Conservation (phyloP, 306 rosid genomes). For the Medicago arabica region DNA sequence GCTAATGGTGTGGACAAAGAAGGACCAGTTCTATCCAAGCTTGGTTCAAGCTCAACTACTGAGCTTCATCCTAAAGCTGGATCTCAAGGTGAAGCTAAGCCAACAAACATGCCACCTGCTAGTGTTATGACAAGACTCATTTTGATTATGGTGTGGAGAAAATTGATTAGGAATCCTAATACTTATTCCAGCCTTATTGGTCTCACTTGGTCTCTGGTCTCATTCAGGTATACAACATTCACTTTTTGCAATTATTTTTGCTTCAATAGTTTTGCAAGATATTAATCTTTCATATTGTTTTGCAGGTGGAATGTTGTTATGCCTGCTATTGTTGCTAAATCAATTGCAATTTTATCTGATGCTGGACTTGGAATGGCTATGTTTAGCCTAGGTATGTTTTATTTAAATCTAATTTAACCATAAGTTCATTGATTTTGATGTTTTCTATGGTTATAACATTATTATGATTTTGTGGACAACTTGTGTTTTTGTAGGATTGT, state of each 20-base stretch:
- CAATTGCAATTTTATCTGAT: slow-evolving; percentile 74
- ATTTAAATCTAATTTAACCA: neutral
- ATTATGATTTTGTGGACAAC: too few relatives aligned
- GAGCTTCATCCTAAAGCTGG: slow-evolving; percentile 76
- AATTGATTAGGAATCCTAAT: slow-evolving; percentile 80
- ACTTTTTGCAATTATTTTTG: neutral
- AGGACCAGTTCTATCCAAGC: slow-evolving; percentile 79
- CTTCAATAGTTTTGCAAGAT: too few relatives aligned
- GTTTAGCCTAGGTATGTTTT: slow-evolving; percentile 80
- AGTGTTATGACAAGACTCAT: slow-evolving; percentile 87
- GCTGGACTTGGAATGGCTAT: slow-evolving; percentile 97
- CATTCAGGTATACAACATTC: slow-evolving; percentile 59
- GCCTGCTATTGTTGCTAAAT: slow-evolving; percentile 78
- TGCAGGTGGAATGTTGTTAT: slow-evolving; percentile 75
- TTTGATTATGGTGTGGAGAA: slow-evolving; percentile 88
- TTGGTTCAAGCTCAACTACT: slow-evolving; percentile 80
- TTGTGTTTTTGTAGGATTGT: slow-evolving; percentile 58
- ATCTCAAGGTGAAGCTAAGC: slow-evolving; percentile 55
- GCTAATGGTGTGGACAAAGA: slow-evolving; percentile 65
- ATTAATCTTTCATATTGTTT: neutral
- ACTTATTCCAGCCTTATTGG: slow-evolving; percentile 87
- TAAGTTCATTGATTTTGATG: neutral
- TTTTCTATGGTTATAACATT: too few relatives aligned
- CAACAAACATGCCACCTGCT: slow-evolving; percentile 73
- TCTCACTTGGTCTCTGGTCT: slow-evolving; percentile 82